Conservation (phyloP, 148 eudicot genomes). For the Diospyros kaki region DNA sequence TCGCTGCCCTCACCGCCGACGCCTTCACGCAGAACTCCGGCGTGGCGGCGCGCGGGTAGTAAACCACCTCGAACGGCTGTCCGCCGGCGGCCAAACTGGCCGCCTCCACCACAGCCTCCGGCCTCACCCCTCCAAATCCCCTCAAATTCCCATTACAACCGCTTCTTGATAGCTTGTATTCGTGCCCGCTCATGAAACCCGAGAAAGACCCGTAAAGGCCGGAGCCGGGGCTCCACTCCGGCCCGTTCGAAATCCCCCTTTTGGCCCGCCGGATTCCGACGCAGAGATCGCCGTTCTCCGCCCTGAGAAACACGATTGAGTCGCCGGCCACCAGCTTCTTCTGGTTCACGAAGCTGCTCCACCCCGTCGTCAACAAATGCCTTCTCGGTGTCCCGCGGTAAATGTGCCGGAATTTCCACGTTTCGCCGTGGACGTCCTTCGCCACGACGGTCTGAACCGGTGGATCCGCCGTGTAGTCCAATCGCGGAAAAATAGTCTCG, state of each 20-base stretch:
- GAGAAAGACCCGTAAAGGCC: conserved; percentile 37
- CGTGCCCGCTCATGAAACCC: conserved; percentile 32
- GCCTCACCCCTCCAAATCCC: conserved; percentile 35
- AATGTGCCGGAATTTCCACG: conserved; percentile 59
- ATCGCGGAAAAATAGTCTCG: conserved; percentile 57
- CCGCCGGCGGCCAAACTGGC: conserved; percentile 34
- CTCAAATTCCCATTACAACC: conserved; percentile 22
- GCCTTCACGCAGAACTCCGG: conserved; percentile 51
- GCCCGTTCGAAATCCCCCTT: conserved; percentile 27
- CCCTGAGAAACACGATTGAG: conserved; percentile 51
- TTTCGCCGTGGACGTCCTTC: conserved; percentile 55
- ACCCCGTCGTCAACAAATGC: conserved; percentile 59
- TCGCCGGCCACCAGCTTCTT: conserved; percentile 64
- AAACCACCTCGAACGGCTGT: conserved; percentile 47
- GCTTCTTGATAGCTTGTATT: conserved; percentile 25
- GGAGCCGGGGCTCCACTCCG: conserved; percentile 35
- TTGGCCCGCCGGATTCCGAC: conserved; percentile 54
- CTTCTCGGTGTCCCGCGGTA: conserved; percentile 60
- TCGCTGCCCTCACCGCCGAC: conserved; percentile 36
- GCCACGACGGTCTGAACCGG: conserved; percentile 48
- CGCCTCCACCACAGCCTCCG: conserved; percentile 40
- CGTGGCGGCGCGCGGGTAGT: conserved; percentile 47
- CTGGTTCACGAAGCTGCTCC: conserved; percentile 61
- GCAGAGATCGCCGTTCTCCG: conserved; percentile 48
- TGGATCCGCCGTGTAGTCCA: conserved; percentile 56